Evolutionary conservation across 2,329 filamentous ascomycete species (phyloP), one percentile per base, ranked within the genome.

Genomic region (Dothidotthia symphoricarpi): DNA sequence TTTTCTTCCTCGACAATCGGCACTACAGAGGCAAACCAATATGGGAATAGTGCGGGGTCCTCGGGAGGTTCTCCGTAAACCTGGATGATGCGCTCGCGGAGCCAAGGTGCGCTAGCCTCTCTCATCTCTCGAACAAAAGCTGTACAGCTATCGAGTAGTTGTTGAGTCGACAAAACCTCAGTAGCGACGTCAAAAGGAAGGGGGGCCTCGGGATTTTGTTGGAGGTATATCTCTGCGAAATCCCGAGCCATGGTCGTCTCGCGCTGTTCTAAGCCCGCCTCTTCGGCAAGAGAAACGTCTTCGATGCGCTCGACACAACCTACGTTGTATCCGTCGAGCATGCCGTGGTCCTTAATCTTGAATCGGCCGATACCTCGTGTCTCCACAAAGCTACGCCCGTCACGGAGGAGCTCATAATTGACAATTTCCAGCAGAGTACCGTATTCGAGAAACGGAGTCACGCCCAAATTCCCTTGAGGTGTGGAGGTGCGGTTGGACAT

Each of bases 21-120:
- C 10, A 95, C 67, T 14, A 93, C 82, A 57, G 81, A 87, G 8
- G 86, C 89, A 51, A 95, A 85, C 90, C 90, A 96, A 76, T 89
- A 95, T 0, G 89, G 86, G 51, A 95, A 93, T 1, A 80, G 64
- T 3, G 82, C 82, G 1, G 88, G 82, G 55, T 95, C 87, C 12
- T 78, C 73, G 0, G 88, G 89, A 14, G 83, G 84, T 41, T 85
- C 80, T 10, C 89, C 89, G 49, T 91, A 93, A 5, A 86, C 81
- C 22, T 80, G 70, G 19, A 90, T 70, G 24, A 90, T 82, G 7
- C 83, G 78, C 27, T 82, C 76, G 38, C 86, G 80, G 17, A 94
- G 71, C 88, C 88, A 95, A 0, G 78, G 77, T 0, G 83, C 85
- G 41, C 83, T 86, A 36, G 81, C 73, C 4, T 75, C 74, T 36